These are phyloP conservation scores for Hemisphaericaspora xylofermentans DNA, from an alignment of 1,139 yeast species.

Conservation along the genomic window DNA sequence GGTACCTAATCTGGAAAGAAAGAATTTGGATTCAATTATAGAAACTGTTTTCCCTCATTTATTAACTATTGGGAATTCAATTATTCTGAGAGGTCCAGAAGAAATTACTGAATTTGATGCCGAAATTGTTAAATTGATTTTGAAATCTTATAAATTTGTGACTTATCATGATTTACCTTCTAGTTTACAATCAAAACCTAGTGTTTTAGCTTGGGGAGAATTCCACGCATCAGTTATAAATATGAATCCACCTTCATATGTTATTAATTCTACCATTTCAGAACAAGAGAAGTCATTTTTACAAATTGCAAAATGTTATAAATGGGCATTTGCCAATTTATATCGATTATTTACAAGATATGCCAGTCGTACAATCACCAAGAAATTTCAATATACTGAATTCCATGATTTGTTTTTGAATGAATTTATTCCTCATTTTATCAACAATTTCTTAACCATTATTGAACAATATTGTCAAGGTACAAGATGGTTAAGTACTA, in stretches of 20 bases:
- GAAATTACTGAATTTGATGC: conserved; percentile 51
- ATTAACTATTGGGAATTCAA: conserved; percentile 60
- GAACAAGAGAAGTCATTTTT: conserved; percentile 39
- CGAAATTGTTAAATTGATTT: conserved; percentile 72
- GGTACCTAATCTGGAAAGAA: conserved; percentile 62
- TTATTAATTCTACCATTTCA: conserved; percentile 25
- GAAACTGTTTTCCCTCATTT: conserved; percentile 67
- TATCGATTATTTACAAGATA: conserved; percentile 74
- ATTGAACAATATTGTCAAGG: conserved; percentile 72
- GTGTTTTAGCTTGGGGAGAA: conserved; percentile 70
- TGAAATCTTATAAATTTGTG: conserved; percentile 80
- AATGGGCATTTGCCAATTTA: conserved; percentile 86
- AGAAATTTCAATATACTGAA: conserved; percentile 50
- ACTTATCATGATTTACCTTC: conserved; percentile 78
- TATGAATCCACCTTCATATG: conserved; percentile 54
- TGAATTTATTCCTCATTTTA: conserved; percentile 71
- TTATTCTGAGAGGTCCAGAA: conserved; percentile 33
- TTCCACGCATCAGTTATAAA: conserved; percentile 72
- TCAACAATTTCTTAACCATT: conserved; percentile 61
- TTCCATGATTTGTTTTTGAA: conserved; percentile 49
- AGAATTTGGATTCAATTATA: conserved; percentile 59
- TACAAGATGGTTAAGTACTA: conserved; percentile 66
- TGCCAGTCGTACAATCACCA: conserved; percentile 50
- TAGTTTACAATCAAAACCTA: conserved; percentile 58
- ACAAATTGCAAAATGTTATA: conserved; percentile 66